Evolutionary conservation across 768 basidiomycete species (phyloP).

Genomic region (Lepiota brunneoincarnata): DNA sequence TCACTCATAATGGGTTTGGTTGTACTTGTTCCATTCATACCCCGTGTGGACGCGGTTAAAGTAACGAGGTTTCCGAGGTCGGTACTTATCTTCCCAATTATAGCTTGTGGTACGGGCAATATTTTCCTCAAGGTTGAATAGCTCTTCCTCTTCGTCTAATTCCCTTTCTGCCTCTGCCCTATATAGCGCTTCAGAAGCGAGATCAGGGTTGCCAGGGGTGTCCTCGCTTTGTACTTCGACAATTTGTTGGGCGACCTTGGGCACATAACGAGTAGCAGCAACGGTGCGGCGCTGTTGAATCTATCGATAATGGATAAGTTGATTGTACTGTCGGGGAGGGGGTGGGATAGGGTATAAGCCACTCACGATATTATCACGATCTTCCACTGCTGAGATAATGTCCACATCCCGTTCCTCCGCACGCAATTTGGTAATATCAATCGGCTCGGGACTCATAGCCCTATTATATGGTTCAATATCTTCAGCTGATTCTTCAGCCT

Average conservation of each 20-base stretch:
- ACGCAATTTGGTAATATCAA: conserved; percentile 68
- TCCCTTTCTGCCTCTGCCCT: conserved; percentile 90
- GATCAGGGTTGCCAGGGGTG: conserved; percentile 60
- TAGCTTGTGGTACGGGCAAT: conserved; percentile 82
- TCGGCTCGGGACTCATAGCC: conserved; percentile 80
- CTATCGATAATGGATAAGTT: conserved; percentile 34
- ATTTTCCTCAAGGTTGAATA: conserved; percentile 92
- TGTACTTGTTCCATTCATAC: conserved; percentile 99
- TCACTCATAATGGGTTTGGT: conserved; percentile 99
- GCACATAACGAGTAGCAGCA: conserved; percentile 84
- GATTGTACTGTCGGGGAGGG: too few relatives aligned
- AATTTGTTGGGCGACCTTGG: conserved; percentile 62
- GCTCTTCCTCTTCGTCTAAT: conserved; percentile 92
- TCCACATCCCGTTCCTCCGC: conserved; percentile 82
- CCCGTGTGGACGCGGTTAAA: conserved; percentile 99
- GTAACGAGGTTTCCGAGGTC: conserved; percentile 95
- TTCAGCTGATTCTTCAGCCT: conserved; percentile 43
- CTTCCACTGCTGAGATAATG: conserved; percentile 68
- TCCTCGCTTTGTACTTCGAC: conserved; percentile 58
- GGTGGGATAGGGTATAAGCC: not conserved
- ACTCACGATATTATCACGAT: conserved; percentile 62
- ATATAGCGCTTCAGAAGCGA: conserved; percentile 88
- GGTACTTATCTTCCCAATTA: conserved; percentile 98
- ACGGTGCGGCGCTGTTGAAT: conserved; percentile 78
- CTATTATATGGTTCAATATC: conserved; percentile 79